Evolutionary conservation across 2,329 filamentous ascomycete species (phyloP).

Genomic region (Pleoardoris graminearum): DNA sequence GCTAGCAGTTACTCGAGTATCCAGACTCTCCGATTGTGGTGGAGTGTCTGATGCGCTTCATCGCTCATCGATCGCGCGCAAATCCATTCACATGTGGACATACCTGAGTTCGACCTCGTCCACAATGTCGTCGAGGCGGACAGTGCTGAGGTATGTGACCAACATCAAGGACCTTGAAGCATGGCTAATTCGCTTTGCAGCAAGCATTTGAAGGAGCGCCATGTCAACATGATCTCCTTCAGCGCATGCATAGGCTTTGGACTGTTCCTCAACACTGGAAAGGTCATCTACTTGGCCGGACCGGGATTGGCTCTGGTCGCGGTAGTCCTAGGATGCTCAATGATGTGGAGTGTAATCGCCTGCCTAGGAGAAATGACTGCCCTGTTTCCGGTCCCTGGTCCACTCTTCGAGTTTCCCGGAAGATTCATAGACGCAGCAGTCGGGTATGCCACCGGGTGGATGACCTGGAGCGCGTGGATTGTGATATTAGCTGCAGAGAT

Average conservation of each 20-base stretch:
- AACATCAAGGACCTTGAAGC: background rate
- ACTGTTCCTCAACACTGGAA: constrained; percentile 44
- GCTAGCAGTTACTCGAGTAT: constrained; percentile 13
- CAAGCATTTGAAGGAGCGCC: constrained; percentile 31
- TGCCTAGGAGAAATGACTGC: constrained; percentile 83
- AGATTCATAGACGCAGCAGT: constrained; percentile 72
- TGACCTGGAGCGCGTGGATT: constrained; percentile 74
- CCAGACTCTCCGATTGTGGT: constrained; percentile 11
- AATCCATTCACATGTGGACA: constrained; percentile 10
- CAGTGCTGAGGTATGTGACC: constrained; percentile 25
- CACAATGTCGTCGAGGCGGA: constrained; percentile 30
- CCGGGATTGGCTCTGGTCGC: constrained; percentile 44
- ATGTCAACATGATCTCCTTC: constrained; percentile 46
- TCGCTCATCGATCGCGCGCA: background rate
- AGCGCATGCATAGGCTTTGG: constrained; percentile 43
- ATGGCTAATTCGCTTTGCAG: constrained; percentile 11
- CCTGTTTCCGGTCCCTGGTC: constrained; percentile 83
- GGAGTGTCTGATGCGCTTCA: constrained; percentile 12
- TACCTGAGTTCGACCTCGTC: constrained; percentile 6
- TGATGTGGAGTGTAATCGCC: constrained; percentile 45
- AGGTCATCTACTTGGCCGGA: constrained; percentile 44
- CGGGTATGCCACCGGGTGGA: constrained; percentile 53
- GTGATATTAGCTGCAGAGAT: constrained; percentile 68
- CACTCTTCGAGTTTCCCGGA: constrained; percentile 86
- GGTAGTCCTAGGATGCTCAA: constrained; percentile 41